Evolutionary conservation across 225 moss, liverwort and hornwort genomes (phyloP).

Genomic region (Lunularia cruciata): DNA sequence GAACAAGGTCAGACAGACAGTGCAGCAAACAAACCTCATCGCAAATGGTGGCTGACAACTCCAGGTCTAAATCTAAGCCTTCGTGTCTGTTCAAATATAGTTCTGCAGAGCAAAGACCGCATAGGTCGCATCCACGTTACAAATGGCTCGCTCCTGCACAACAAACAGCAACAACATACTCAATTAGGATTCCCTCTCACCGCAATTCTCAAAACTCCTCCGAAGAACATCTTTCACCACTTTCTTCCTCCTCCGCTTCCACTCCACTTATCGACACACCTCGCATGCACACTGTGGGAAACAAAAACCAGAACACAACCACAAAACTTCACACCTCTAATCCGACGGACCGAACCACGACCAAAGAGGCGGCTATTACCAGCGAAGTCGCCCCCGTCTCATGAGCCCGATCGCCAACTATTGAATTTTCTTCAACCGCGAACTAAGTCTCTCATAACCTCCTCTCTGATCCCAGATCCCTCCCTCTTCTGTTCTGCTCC

Average conservation of each 20-base stretch:
- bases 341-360: background rate
- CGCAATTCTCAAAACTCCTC: constrained; percentile 6
- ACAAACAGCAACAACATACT: constrained; percentile 1
- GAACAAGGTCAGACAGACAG: constrained; percentile 10
- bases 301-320: background rate
- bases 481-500: background rate
- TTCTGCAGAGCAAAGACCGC: constrained; percentile 23
- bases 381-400: constrained; percentile 28
- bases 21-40: constrained; percentile 34
- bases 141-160: constrained; percentile 25
- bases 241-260: background rate
- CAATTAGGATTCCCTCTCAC: constrained; percentile 19
- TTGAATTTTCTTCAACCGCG: constrained; percentile 13
- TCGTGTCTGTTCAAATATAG: constrained; percentile 8
- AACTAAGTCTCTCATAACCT: constrained; percentile 10
- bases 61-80: constrained; percentile 28
- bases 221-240: background rate
- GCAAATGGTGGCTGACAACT: constrained; percentile 33
- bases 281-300: background rate
- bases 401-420: constrained; percentile 24
- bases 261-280: background rate
- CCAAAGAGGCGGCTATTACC: constrained; percentile 13
- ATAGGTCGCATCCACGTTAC: constrained; percentile 26
- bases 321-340: background rate
- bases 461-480: background rate